Conservation (phyloP, 2,329 filamentous ascomycete species). For the Fusarium sp. region DNA sequence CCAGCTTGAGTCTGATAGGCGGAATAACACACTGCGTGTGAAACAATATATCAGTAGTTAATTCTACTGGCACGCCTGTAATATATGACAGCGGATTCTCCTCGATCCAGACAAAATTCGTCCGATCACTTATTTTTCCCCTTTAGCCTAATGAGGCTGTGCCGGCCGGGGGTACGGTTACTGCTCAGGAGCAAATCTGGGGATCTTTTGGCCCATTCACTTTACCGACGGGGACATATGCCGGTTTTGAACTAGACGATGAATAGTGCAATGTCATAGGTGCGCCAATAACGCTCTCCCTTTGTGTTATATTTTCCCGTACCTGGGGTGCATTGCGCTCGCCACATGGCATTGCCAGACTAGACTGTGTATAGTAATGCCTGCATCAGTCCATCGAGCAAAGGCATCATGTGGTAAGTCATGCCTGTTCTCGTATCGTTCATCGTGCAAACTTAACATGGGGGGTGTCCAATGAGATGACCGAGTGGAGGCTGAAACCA, state of each 20-base stretch:
- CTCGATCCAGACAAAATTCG: neutral
- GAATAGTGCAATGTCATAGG: slow-evolving; percentile 1
- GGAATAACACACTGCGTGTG: slow-evolving; percentile 1
- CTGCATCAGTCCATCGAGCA: neutral
- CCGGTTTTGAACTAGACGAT: neutral
- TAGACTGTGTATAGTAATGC: neutral
- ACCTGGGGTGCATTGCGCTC: neutral
- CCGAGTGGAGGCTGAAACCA: slow-evolving; percentile 21
- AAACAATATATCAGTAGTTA: neutral
- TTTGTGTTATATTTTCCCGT: neutral
- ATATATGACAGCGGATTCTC: neutral
- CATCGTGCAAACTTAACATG: neutral
- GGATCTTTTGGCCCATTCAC: neutral
- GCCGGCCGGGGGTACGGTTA: slow-evolving; percentile 6
- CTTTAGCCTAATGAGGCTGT: slow-evolving; percentile 21
- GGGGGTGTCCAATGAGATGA: neutral
- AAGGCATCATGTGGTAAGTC: slow-evolving; percentile 5
- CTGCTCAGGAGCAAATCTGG: slow-evolving; percentile 3
- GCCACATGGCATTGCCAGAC: neutral
- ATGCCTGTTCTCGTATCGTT: neutral
- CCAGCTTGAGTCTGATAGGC: neutral
- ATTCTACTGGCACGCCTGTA: slow-evolving; percentile 6
- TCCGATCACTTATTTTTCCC: neutral
- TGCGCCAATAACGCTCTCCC: slow-evolving; percentile 8
- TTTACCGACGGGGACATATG: slow-evolving; percentile 12